Evolutionary conservation across 2,329 filamentous ascomycete genomes (phyloP), one percentile per base, ranked within the genome.

Genomic region (Xylaria hypoxylon): DNA sequence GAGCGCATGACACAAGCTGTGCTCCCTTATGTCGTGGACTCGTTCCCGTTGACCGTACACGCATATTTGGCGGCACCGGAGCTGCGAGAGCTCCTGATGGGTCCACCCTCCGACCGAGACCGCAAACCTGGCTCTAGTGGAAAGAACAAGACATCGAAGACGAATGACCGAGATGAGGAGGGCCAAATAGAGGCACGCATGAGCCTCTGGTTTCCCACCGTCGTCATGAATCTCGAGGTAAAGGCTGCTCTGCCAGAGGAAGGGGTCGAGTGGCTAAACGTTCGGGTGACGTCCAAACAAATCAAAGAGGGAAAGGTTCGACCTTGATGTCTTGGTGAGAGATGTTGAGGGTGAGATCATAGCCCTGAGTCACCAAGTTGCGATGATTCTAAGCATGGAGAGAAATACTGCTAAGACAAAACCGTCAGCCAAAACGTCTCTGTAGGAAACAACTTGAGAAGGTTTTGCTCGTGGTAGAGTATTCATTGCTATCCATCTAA

Each of bases 181-280:
- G 55, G 22, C 7, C 24, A 60, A 40, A 13, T 6, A 6, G 24
- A n/a, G 22, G 40, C 28, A 3, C 64, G 72, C 11, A 47, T 52
- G 2, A 35, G 6, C 15, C 88, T 87, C 71, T 94, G 91, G 92
- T 93, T 92, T 76, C 92, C 92, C 0, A 96, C 92, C 0, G 78
- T 96, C 1, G 80, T 89, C 19, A 79, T 96, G 75, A 93, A 92
- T 75, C 73, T 96, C 24, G 92, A 96, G 68, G 81, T 94, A 44
- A 96, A 95, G 81, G 92, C 90, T 76, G 77, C 84, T 6, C 76
- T 96, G 50, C 91, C 92, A 0, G 79, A 80, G 3, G 86, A 87
- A 47, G 92, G 92, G 0, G 87, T 88, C 1, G 89, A 92, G 76
- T 96, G 91, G 89, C 75, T 96, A 59, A 90, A 90, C 72, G 82